Conservation (phyloP, 441 rosid species). For the Arabidopsis lyrata region DNA sequence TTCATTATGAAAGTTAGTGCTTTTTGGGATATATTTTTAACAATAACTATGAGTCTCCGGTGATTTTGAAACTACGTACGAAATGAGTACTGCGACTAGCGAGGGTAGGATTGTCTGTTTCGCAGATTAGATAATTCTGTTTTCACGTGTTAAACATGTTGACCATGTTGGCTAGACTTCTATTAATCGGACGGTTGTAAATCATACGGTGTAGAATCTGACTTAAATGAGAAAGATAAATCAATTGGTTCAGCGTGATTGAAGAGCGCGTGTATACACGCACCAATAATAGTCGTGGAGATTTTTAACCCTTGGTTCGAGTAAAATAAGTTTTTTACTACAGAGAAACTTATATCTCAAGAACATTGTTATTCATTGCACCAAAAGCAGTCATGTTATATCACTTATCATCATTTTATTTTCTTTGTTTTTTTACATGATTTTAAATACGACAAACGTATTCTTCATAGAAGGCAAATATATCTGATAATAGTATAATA, state of each 20-base stretch:
- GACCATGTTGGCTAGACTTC: too few relatives aligned
- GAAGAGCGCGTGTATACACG: not conserved
- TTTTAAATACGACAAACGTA: not conserved
- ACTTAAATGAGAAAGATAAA: too few relatives aligned
- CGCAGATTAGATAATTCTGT: too few relatives aligned
- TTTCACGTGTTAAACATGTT: too few relatives aligned
- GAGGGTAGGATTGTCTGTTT: too few relatives aligned
- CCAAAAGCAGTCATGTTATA: not conserved
- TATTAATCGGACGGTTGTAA: too few relatives aligned
- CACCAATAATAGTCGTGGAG: not conserved
- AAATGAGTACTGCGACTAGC: too few relatives aligned
- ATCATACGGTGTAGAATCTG: too few relatives aligned
- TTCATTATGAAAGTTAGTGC: not conserved
- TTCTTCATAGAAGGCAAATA: not conserved
- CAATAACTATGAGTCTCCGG: not conserved
- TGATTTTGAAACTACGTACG: too few relatives aligned
- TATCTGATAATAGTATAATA: too few relatives aligned
- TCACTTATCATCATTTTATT: not conserved
- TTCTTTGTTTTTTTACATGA: not conserved
- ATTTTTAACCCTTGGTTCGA: not conserved
- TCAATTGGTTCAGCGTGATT: too few relatives aligned
- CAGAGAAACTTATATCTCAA: not conserved
- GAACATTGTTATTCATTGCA: too few relatives aligned
- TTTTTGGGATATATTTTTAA: not conserved
- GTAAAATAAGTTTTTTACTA: not conserved